Evolutionary conservation across 192 early-diverging fungal genomes (phyloP).

Genomic region (Martensiomyces pterosporus): DNA sequence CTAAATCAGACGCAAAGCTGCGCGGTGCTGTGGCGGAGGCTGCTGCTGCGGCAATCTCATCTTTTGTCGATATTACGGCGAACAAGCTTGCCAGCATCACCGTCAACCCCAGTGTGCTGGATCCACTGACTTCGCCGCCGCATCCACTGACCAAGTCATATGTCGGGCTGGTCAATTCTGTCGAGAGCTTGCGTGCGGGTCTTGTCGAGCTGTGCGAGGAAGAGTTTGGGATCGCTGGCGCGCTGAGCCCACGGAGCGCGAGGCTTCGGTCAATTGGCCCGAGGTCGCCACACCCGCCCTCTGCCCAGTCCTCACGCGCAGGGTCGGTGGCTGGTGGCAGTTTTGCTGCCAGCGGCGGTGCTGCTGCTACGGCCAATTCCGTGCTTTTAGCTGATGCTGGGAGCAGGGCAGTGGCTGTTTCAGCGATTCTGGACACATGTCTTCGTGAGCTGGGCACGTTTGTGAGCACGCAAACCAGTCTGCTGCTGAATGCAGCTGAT

Average conservation of each 20-base stretch:
- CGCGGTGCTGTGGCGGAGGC: conserved; percentile 8
- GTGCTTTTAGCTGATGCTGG: no score
- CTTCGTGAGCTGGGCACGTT: conserved; percentile 2
- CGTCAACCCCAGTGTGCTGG: conserved; percentile 5
- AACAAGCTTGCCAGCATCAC: neutral
- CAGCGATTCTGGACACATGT: neutral
- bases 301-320: neutral
- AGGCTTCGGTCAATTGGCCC: no score
- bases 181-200: conserved; percentile 8
- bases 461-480: conserved; percentile 2
- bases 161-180: conserved; percentile 19
- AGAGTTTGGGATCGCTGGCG: conserved; percentile 3
- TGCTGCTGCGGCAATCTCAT: conserved; percentile 1
- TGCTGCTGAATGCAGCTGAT: conserved; percentile 12
- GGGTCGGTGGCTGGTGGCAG: conserved; percentile 2
- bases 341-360: no score
- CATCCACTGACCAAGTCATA: conserved; percentile 10
- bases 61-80: conserved; percentile 7
- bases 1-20: conserved; percentile 14
- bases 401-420: neutral
- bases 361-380: no score
- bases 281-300: neutral
- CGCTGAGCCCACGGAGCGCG: no score
- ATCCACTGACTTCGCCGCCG: conserved; percentile 5
- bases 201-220: conserved; percentile 6